Conservation (phyloP, 768 basidiomycete genomes). For the Lactarius hengduanensis region DNA sequence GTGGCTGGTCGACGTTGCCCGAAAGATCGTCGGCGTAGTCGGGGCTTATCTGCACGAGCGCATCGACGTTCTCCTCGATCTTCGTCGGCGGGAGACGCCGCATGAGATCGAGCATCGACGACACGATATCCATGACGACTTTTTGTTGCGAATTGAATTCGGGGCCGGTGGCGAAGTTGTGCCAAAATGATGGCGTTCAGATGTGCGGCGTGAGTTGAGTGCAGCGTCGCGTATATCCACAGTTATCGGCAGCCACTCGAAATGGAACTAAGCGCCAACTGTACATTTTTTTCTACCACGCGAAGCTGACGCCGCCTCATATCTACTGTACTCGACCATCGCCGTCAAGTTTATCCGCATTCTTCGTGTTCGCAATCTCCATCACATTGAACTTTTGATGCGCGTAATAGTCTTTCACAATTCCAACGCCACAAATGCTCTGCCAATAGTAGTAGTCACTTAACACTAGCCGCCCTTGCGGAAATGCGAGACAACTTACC, state of each 20-base stretch:
- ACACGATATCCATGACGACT: conserved; percentile 63
- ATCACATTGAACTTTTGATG: conserved; percentile 78
- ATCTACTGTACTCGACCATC: conserved; percentile 33
- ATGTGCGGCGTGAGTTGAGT: not conserved
- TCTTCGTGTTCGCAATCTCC: conserved; percentile 56
- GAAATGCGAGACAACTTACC: conserved; percentile 39
- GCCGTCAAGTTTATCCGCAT: conserved; percentile 38
- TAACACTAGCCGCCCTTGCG: not conserved
- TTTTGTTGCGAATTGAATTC: conserved; percentile 38
- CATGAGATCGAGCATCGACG: conserved; percentile 94
- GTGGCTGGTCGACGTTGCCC: conserved; percentile 91
- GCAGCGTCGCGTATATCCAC: not conserved
- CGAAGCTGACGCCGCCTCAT: not conserved
- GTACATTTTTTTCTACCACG: not conserved
- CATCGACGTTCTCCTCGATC: conserved; percentile 82
- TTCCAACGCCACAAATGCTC: conserved; percentile 74
- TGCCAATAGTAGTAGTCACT: conserved; percentile 33
- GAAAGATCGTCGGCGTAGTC: conserved; percentile 95
- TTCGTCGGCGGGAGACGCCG: conserved; percentile 91
- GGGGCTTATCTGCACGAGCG: conserved; percentile 79
- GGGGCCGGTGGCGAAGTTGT: not conserved
- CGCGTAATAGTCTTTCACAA: conserved; percentile 70
- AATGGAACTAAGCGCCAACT: not conserved
- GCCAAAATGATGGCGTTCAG: not conserved
- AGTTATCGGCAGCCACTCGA: not conserved